Conservation (phyloP, 176 grass and related monocot genomes). For the Phoenix roebelenii region DNA sequence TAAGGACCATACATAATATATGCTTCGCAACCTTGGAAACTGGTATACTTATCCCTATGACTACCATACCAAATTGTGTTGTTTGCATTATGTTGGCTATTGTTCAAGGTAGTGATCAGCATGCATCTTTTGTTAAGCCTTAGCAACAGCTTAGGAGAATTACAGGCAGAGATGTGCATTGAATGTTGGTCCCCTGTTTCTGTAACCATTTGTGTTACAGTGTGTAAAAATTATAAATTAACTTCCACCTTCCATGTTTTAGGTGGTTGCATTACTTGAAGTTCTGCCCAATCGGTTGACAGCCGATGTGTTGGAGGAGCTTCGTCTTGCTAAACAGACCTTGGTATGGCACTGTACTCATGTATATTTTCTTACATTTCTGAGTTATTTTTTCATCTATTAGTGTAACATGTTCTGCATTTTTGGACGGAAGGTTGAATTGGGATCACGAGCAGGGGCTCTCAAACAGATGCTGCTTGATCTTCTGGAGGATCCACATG, state of each 20-base stretch:
- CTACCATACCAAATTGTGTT: too few relatives aligned
- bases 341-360: constrained; percentile 33
- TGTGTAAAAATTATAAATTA: not conserved
- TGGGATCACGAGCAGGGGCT: constrained; percentile 90
- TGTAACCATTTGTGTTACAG: too few relatives aligned
- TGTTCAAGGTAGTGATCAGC: too few relatives aligned
- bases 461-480: constrained; percentile 97
- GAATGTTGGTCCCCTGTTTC: too few relatives aligned
- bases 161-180: too few relatives aligned
- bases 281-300: constrained; percentile 94
- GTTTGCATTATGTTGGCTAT: too few relatives aligned
- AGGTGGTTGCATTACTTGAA: constrained; percentile 86
- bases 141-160: too few relatives aligned
- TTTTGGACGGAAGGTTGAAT: constrained; percentile 51
- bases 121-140: too few relatives aligned
- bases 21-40: too few relatives aligned
- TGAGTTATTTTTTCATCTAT: constrained; percentile 10
- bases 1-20: too few relatives aligned
- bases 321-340: constrained; percentile 91
- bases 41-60: too few relatives aligned
- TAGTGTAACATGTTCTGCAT: constrained; percentile 21
- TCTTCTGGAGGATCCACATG: constrained; percentile 84
- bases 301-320: constrained; percentile 87
- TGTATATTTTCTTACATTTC: not conserved
- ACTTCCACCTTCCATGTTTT: constrained; percentile 12